phyloP scores from a whole-genome alignment of 2,329 filamentous ascomycete genomes.

The Parascedosporium putredinis region DNA sequence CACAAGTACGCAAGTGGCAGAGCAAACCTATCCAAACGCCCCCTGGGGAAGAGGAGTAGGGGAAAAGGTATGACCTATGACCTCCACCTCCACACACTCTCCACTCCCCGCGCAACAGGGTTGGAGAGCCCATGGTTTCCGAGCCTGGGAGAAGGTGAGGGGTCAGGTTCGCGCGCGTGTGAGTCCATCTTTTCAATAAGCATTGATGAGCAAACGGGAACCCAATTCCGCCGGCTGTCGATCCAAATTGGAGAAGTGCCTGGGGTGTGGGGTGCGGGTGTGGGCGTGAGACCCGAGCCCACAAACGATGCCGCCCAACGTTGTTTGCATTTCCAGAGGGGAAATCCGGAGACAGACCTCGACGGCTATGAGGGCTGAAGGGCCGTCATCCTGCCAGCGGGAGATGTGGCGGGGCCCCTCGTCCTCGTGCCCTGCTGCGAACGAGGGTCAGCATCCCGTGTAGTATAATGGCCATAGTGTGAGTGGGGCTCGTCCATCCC shows the following conservation, averaged over 20 bases:
- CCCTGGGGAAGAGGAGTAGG: no score
- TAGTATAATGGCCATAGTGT: not conserved
- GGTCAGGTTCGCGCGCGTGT: not conserved
- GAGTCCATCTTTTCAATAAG: not conserved
- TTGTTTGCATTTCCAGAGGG: slow-evolving; percentile 1
- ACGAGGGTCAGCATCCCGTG: not conserved
- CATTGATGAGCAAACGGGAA: not conserved
- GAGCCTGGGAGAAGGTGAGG: not conserved
- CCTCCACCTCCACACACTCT: not conserved
- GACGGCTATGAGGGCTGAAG: slow-evolving; percentile 1
- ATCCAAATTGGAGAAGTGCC: not conserved
- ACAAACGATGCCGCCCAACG: not conserved
- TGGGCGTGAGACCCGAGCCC: no score
- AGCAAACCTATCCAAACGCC: no score
- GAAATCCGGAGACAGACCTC: slow-evolving; percentile 1
- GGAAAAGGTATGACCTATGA: not conserved
- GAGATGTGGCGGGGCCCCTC: no score
- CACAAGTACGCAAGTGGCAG: not conserved
- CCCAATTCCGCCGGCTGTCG: slow-evolving; percentile 1
- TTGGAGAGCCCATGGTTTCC: slow-evolving; percentile 1
- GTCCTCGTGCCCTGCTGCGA: not conserved
- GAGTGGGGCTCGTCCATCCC: not conserved
- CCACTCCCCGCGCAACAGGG: not conserved
- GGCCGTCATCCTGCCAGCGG: slow-evolving; percentile 2
- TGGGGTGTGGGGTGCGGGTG: not conserved